Evolutionary conservation across 106 monocot species (phyloP), one percentile per base, ranked within the genome.

Genomic region (Apostasia shenzhenica): DNA sequence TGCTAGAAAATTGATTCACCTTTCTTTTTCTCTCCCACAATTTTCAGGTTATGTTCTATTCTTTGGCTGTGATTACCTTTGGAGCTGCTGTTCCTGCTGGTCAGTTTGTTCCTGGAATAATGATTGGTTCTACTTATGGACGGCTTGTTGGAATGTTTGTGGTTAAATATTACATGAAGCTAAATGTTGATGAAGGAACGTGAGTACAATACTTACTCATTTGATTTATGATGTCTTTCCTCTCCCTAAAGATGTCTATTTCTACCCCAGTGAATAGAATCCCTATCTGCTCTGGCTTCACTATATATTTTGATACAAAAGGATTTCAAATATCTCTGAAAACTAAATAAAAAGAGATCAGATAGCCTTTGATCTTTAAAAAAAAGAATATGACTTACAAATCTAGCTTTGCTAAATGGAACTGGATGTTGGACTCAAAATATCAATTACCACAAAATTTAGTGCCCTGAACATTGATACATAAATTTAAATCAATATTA

Each of bases 51-150:
- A 82, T 95, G 80, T 95, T 97, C 70, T 97, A 97, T 71, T 79
- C 89, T 3, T 82, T 97, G 63, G 97, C 97, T 41, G 85, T 97
- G 55, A 81, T 97, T 54, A 97, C 97, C 57, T 97, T 92, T 85
- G 97, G 97, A 77, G 81, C 92, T 74, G 84, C 92, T 75, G 92
- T 97, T 72, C 97, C 97, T 60, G 97, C 97, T 80, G 97, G 97
- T 63, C 97, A 97, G 63, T 97, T 97, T 81, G 78, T 97, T 79
- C 97, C 97, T 73, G 97, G 97, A 76, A 97, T 97, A 77, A 92
- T 92, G 89, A 97, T 97, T 70, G 97, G 97, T 68, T 97, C 97
- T 37, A 97, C 97, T 42, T 97, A 97, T 77, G 97, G 97, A 6
- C 84, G 97, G 60, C 92, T 97, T 69, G 92, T 97, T 71, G 97